These are phyloP conservation scores for Clavulina sp. DNA, from an alignment of 768 basidiomycete genomes.

Conservation along the genomic window DNA sequence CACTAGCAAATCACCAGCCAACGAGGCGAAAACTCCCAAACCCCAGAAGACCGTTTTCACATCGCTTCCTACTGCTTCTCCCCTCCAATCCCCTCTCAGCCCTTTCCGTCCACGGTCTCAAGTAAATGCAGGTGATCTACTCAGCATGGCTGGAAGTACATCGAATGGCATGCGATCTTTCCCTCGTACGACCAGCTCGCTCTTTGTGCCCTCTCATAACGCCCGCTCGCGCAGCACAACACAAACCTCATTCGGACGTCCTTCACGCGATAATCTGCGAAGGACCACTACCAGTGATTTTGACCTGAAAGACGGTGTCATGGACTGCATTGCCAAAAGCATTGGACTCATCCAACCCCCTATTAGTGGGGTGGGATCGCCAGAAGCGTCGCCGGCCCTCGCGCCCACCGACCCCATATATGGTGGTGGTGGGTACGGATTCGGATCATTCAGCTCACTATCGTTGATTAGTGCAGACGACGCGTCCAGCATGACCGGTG, in stretches of 20 bases:
- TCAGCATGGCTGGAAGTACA: constrained; percentile 31
- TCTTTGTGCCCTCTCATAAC: not conserved
- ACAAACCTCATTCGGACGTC: constrained; percentile 5
- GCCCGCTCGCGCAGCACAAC: not conserved
- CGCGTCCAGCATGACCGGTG: constrained; percentile 44
- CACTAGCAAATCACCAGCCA: not conserved
- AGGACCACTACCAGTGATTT: constrained; percentile 48
- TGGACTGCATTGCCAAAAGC: constrained; percentile 94
- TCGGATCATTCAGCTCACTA: constrained; percentile 16
- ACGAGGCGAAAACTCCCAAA: not conserved
- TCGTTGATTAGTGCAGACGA: constrained; percentile 14
- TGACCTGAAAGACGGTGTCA: constrained; percentile 89
- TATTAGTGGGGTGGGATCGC: not conserved
- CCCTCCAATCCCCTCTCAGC: not conserved
- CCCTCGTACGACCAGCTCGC: not conserved
- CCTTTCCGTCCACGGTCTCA: constrained; percentile 19
- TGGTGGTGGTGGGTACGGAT: too few relatives aligned
- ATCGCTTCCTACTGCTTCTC: not conserved
- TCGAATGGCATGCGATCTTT: constrained; percentile 13
- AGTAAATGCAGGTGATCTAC: constrained; percentile 63
- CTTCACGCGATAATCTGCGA: too few relatives aligned
- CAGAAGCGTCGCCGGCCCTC: constrained; percentile 31
- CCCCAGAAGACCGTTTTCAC: not conserved
- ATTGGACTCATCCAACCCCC: constrained; percentile 87
- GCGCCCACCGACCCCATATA: constrained; percentile 34